phyloP scores from a whole-genome alignment of 805 yeast species.

The Limtongia smithiae region DNA sequence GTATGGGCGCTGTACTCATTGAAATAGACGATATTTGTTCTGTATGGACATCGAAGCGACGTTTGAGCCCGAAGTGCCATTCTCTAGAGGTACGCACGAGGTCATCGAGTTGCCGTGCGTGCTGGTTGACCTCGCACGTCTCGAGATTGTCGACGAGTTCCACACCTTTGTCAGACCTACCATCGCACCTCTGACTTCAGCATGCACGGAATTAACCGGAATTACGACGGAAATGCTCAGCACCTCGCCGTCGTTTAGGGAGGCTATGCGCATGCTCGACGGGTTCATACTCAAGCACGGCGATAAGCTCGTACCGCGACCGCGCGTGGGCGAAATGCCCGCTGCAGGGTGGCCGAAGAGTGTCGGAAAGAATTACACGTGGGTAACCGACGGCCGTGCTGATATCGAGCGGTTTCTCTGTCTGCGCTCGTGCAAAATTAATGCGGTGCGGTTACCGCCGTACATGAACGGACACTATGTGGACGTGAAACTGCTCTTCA shows the following conservation, averaged over 20 bases:
- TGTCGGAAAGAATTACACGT: conserved; percentile 8
- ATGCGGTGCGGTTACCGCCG: conserved; percentile 13
- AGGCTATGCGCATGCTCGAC: conserved; percentile 14
- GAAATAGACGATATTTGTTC: conserved; percentile 20
- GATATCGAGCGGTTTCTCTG: conserved; percentile 27
- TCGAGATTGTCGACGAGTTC: conserved; percentile 24
- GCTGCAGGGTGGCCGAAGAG: conserved; percentile 6
- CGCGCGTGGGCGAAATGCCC: conserved; percentile 2
- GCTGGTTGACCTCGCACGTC: conserved; percentile 29
- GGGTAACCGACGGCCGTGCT: conserved; percentile 26
- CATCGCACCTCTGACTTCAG: neutral
- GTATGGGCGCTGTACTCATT: too few species aligned
- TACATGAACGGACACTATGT: conserved; percentile 23
- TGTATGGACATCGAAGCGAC: conserved; percentile 30
- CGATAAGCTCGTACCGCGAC: conserved; percentile 7
- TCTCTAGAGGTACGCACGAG: conserved; percentile 18
- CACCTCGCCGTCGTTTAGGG: conserved; percentile 21
- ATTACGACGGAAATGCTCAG: conserved; percentile 15
- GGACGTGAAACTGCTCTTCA: conserved; percentile 16
- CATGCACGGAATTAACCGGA: conserved; percentile 23
- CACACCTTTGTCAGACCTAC: conserved; percentile 26
- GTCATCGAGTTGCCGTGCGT: conserved; percentile 32
- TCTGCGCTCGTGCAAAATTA: conserved; percentile 18
- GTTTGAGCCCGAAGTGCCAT: conserved; percentile 11
- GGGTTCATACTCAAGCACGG: conserved; percentile 18